Base-by-base conservation (phyloP, 1,139 yeast species). In the Zhuliangozyma parablackwelliae region DNA sequence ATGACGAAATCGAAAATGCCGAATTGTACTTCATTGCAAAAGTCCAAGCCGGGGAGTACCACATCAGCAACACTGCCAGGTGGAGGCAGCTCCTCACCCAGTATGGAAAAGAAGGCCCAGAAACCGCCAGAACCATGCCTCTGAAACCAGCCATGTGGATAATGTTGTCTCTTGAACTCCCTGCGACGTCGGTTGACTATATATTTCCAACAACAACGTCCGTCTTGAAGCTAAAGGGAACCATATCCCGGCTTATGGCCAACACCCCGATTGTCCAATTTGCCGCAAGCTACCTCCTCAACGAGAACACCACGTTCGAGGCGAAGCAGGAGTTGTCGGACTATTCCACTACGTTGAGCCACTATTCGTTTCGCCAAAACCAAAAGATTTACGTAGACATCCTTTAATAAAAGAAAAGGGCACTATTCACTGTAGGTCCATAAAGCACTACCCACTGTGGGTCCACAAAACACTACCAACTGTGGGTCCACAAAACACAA, bases 401-500 rank as follows among this genome's bases (percentile, higher is more conserved):
- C 12, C 30, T 16, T 3, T 16, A 16, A 16, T 16, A 16, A 16
- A 16, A 16, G 4, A 16, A 16, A 16, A 4, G 16, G 16, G 16
- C 16, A 16, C 16, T 4, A 16, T 16, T 16, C 16, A 16, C 16
- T 16, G 16, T 16, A 4, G 16, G 4, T 3, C 16, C 16, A 16
- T 4, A 16, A 16, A 16, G 4, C 16, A 16, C 39, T 47, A 57
- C 34, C 67, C 73, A 30, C 51, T 50, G 39, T 81, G 75, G 44
- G 69, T 68, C 95, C 95, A 84, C 49, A 90, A 69, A 16, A 16
- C 16, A 16, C 39, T 47, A 57, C 34, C 67, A 72, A 30, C 51
- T 50, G 39, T 81, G 75, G 44, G 69, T 68, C 95, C 95, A 84
- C 49, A 90, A 69, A n/a, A n/a, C n/a, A n/a, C n/a, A n/a, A n/a